Evolutionary conservation across 2,329 filamentous ascomycete genomes (phyloP), one percentile per base, ranked within the genome.

Genomic region (Xylariaceae sp.): DNA sequence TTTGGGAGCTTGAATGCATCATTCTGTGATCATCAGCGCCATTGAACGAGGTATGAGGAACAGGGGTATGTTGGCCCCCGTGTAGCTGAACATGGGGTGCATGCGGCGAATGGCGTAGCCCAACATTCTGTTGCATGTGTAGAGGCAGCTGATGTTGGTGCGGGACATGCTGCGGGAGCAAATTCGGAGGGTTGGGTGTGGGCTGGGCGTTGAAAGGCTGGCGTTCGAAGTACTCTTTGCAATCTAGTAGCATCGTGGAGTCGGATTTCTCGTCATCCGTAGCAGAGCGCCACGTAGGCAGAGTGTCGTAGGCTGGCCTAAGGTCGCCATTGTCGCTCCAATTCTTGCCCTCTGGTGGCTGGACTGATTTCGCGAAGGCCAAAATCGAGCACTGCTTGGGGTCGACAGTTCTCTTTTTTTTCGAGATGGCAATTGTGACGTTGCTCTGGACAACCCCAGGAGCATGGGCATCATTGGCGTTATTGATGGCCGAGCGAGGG

Each of bases 111-210:
- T 86, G 83, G 43, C 86, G 79, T 60, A 86, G 83, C 22, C 81
- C 80, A 67, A 89, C 82, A 59, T 79, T 82, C 57, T 90, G 87
- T 63, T 90, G 91, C 57, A 96, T 82, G 65, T 95, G 90, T 66
- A 87, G 83, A 1, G 90, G 89, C 22, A 96, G 75, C 65, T 94
- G 91, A 60, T 94, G 89, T 60, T 92, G 89, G 63, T 94, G 91
- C 34, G 89, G 79, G 59, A 90, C 79, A 10, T 59, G 57, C 53
- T 88, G 87, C 5, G 87, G 85, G 54, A 87, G 82, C 16, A 84
- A 82, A 64, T 89, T 86, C 36, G 84, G 73, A 12, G 83, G 82
- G 57, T 84, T 87, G 4, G 88, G 86, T 1, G 88, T 88, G 16
- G 86, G 82, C 45, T 87, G 76, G 0, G 86, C 75, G 41, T 78